A percentile compares a stretch with the other conserved stretches of the same genome.
phyloP scores from a whole-genome alignment of 2,329 filamentous ascomycete species.

The Aspergillus japonicus region DNA sequence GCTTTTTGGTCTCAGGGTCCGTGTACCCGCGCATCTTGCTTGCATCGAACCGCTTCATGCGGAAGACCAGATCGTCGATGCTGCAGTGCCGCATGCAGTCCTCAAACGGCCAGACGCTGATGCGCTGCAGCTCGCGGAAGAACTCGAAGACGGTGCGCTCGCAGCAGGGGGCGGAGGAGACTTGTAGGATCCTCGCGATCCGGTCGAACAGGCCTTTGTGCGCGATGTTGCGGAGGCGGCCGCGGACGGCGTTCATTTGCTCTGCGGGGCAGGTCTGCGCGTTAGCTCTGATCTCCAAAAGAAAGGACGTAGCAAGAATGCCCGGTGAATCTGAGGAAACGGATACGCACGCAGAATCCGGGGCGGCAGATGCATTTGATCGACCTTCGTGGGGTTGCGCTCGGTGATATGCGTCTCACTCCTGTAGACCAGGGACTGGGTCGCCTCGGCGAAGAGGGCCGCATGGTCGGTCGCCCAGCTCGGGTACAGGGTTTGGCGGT shows the following conservation, averaged over 20 bases:
- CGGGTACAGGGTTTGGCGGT: background rate
- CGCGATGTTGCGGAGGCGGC: conserved; percentile 5
- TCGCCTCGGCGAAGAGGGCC: background rate
- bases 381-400: background rate
- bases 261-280: background rate
- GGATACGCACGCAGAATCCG: conserved; percentile 6
- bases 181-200: background rate
- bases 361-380: conserved; percentile 2
- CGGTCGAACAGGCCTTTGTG: background rate
- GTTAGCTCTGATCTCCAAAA: no score
- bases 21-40: background rate
- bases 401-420: background rate
- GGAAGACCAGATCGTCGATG: background rate
- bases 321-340: no score
- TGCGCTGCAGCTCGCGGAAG: background rate
- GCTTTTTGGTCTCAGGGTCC: no score
- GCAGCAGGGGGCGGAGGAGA: background rate
- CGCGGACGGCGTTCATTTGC: conserved; percentile 9
- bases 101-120: conserved; percentile 5
- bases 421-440: conserved; percentile 1
- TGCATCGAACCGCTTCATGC: background rate
- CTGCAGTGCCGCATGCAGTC: background rate
- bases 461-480: conserved; percentile 6
- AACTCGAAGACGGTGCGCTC: conserved; percentile 4
- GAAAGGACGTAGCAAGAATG: no score